Base-by-base conservation (phyloP, 352 stramenopile species). In the Pythium coloratum region DNA sequence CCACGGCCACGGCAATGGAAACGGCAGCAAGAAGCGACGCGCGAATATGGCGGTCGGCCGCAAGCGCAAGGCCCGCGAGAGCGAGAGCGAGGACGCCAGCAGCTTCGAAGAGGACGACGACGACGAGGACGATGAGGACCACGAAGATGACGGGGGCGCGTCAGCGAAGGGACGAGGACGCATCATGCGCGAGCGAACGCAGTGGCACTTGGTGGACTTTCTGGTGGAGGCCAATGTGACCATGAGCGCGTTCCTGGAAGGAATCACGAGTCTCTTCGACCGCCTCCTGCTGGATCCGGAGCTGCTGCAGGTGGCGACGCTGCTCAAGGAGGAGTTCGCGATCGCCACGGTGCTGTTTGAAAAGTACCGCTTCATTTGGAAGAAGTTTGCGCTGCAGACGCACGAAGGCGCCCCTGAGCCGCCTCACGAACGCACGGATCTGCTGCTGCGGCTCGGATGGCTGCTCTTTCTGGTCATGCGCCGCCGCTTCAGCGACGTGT, bases 311-410 rank as follows among this genome's bases (percentile, higher is more conserved):
- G 78, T 88, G 57, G 87, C 82, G 14, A 94, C 82, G 53, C 63
- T 88, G 36, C 68, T 94, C 33, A 96, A 94, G 54, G 84, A 94
- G 64, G 78, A 94, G 53, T 92, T 94, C 51, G 92, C 84, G 6
- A 69, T 94, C 50, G 78, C 75, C 2, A 83, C 82, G 2, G 70
- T 94, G 59, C 61, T 94, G 13, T 94, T 90, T 57, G 80, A 90
- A 50, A 96, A 94, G 70, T 94, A 85, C 65, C 76, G 82, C 7
- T 55, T 81, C 54, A 66, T 94, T 33, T 94, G 82, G 83, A 76
- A 74, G 32, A 72, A 72, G 18, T 57, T 89, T 42, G 68, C 66
- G 24, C 63, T 76, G 55, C 46, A 64, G 53, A 56, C 55, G 64
- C 38, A 59, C 56, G 33, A 50, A 51, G 44, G 46, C n/a, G 18